phyloP scores from a whole-genome alignment of 2,329 filamentous ascomycete species.

The Neonectria magnoliae region DNA sequence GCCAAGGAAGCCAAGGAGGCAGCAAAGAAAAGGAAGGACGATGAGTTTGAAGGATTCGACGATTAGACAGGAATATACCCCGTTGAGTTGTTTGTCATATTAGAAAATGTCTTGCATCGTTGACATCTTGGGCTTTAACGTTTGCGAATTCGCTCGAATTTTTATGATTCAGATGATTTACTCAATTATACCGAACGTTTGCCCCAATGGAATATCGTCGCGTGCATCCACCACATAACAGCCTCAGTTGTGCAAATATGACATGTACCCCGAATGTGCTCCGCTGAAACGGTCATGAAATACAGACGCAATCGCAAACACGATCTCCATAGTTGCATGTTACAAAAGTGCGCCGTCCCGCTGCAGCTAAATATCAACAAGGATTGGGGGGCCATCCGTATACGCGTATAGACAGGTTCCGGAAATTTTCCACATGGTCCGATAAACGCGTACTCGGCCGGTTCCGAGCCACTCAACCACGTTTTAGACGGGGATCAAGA shows the following conservation, averaged over 20 bases:
- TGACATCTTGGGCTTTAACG: not conserved
- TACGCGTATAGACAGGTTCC: not conserved
- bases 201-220: not conserved
- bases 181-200: not conserved
- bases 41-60: slow-evolving; percentile 70
- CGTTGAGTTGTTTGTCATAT: slow-evolving; percentile 11
- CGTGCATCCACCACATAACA: not conserved
- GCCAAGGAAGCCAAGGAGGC: slow-evolving; percentile 35
- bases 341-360: not conserved
- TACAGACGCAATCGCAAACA: too few species aligned
- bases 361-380: not conserved
- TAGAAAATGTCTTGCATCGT: not conserved
- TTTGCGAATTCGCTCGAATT: not conserved
- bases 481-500: not conserved
- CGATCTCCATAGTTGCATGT: not conserved
- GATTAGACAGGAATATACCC: slow-evolving; percentile 50
- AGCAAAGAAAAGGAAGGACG: slow-evolving; percentile 52
- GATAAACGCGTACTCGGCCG: slow-evolving; percentile 5
- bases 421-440: not conserved
- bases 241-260: not conserved
- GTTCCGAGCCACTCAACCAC: not conserved
- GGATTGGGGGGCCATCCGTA: not conserved
- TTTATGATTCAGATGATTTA: not conserved
- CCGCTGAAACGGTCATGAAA: not conserved
- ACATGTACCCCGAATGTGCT: not conserved